Evolutionary conservation across 192 early-diverging fungal genomes (phyloP), one percentile per base, ranked within the genome.

Genomic region (Obelidium mucronatum): DNA sequence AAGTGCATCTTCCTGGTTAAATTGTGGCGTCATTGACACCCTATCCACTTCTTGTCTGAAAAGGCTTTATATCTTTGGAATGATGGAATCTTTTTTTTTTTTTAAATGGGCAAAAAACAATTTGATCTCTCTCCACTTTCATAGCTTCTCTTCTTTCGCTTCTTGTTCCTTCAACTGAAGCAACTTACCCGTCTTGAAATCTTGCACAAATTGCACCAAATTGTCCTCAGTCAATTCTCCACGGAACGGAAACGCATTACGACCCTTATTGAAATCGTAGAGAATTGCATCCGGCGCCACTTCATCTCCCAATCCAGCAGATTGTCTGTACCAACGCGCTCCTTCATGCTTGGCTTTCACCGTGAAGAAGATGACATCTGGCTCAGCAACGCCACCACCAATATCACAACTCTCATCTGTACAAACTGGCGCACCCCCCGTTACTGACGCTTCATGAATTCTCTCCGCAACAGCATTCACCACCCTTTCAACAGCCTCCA

Each of bases 111-210:
- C n/a, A n/a, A n/a, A n/a, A n/a, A n/a, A n/a, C n/a, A n/a, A n/a
- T n/a, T n/a, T n/a, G n/a, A n/a, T n/a, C n/a, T n/a, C n/a, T n/a
- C n/a, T n/a, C n/a, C n/a, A n/a, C n/a, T n/a, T n/a, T n/a, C n/a
- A n/a, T n/a, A n/a, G n/a, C n/a, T n/a, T n/a, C n/a, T 28, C 22
- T 26, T 58, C 55, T 26, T 58, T 58, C 8, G 55, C 55, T 26
- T 58, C 55, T 0, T 8, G 6, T 26, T 58, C 55, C 44, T 68
- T 68, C 3, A 52, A 11, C 48, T 44, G 42, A 24, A 52, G 44
- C 51, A 68, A 52, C n/a, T 53, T 68, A 52, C 67, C 67, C 8
- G 26, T 24, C 48, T 68, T 68, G 67, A 68, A 68, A 51, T 68
- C 67, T 6, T 24, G 42, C 22, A 68, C 34, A 53, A 68, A 68